Evolutionary conservation across 345 rosid species (phyloP).

Genomic region (Luvunga scandens): DNA sequence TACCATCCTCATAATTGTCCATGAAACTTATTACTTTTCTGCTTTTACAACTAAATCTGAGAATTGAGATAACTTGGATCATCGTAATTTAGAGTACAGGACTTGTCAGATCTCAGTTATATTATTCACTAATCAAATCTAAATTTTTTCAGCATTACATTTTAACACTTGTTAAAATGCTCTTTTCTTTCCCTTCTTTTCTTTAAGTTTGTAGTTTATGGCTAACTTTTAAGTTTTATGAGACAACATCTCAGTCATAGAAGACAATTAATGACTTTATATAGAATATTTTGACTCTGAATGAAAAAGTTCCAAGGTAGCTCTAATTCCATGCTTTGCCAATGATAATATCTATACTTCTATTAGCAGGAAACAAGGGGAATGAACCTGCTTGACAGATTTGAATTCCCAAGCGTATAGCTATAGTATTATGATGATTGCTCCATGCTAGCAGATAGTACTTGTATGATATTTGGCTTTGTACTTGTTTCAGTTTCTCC

Average conservation of each 20-base stretch:
- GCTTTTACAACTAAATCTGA: background rate
- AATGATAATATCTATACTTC: background rate
- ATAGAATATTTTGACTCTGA: background rate
- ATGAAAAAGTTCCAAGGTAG: background rate
- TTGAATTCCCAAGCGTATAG: background rate
- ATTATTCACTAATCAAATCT: background rate
- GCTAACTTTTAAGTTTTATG: background rate
- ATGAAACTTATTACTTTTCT: background rate
- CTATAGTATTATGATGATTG: background rate
- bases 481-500: background rate
- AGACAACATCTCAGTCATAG: background rate
- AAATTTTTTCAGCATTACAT: background rate
- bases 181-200: background rate
- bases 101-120: background rate
- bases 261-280: background rate
- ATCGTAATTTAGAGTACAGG: background rate
- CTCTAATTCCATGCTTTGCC: background rate
- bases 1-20: background rate
- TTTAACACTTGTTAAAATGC: background rate
- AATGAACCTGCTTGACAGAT: background rate
- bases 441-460: background rate
- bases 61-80: background rate
- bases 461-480: too few species aligned
- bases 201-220: background rate
- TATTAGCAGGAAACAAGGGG: background rate